A percentile compares a stretch with the other conserved stretches of the same genome.
phyloP scores from a whole-genome alignment of 1,284 basidiomycete genomes.

The Marasmius fiardii region DNA sequence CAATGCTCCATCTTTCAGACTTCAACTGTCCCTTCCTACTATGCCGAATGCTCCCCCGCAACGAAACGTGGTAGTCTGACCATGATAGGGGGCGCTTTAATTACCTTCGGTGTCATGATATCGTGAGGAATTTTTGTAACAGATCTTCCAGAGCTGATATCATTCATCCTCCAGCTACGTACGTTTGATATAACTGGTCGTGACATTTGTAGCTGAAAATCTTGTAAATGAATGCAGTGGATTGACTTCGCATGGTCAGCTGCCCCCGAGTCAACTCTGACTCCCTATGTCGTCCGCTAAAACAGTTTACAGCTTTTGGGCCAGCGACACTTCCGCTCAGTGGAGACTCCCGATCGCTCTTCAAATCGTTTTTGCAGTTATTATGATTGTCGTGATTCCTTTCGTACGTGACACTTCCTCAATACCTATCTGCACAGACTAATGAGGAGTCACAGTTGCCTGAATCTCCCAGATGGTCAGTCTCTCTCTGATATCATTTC shows the following conservation, averaged over 20 bases:
- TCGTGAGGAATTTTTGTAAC: slow-evolving; percentile 38
- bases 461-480: slow-evolving; percentile 64
- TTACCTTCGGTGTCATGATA: slow-evolving; percentile 70
- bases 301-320: slow-evolving; percentile 44
- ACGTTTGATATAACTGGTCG: slow-evolving; percentile 9
- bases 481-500: background rate
- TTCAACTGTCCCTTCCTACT: slow-evolving; percentile 60
- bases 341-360: slow-evolving; percentile 72
- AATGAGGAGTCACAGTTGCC: slow-evolving; percentile 44
- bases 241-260: slow-evolving; percentile 57
- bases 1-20: slow-evolving; percentile 33
- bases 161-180: slow-evolving; percentile 28
- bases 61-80: slow-evolving; percentile 62
- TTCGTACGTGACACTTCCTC: slow-evolving; percentile 38
- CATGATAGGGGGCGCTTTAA: slow-evolving; percentile 66
- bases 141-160: background rate
- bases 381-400: slow-evolving; percentile 55
- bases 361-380: slow-evolving; percentile 59
- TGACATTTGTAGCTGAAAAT: background rate
- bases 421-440: slow-evolving; percentile 1
- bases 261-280: background rate
- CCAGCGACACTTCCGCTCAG: slow-evolving; percentile 49
- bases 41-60: slow-evolving; percentile 64
- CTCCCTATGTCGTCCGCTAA: too few species aligned
- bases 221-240: slow-evolving; percentile 36